phyloP scores from a whole-genome alignment of 306 rosid species.

The Ormosia emarginata region DNA sequence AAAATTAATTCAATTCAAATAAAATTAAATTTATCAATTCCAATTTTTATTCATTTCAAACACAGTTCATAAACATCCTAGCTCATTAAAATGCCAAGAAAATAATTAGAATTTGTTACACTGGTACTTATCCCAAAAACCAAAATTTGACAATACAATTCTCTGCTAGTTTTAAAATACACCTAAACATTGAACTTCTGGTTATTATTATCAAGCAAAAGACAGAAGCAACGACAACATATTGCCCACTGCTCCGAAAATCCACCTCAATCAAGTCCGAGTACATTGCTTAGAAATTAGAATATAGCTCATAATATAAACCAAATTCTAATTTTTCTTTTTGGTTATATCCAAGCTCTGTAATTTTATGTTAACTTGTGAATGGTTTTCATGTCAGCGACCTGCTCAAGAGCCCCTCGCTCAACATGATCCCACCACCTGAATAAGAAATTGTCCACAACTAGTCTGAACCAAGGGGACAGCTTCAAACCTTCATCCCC shows the following conservation, averaged over 20 bases:
- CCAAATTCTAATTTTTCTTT: background rate
- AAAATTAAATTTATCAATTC: no score
- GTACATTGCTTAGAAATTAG: background rate
- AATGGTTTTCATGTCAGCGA: conserved; percentile 84
- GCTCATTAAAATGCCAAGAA: background rate
- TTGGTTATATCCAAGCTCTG: background rate
- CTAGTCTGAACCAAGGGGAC: background rate
- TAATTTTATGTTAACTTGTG: conserved; percentile 61
- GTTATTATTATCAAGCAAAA: background rate
- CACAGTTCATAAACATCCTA: background rate
- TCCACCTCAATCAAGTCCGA: background rate
- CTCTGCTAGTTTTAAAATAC: background rate
- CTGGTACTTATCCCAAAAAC: background rate
- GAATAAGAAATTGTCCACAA: background rate
- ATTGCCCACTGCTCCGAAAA: background rate
- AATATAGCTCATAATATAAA: background rate
- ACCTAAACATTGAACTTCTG: background rate
- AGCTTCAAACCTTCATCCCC: conserved; percentile 49
- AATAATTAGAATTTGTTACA: no score
- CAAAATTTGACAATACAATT: background rate
- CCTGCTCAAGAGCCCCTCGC: conserved; percentile 62
- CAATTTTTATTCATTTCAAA: no score
- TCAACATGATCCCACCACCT: conserved; percentile 47
- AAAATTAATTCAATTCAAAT: no score
- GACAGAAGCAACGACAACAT: background rate